These are phyloP conservation scores for Peronosclerospora sorghi DNA, from an alignment of 352 stramenopile species.

Conservation along the genomic window DNA sequence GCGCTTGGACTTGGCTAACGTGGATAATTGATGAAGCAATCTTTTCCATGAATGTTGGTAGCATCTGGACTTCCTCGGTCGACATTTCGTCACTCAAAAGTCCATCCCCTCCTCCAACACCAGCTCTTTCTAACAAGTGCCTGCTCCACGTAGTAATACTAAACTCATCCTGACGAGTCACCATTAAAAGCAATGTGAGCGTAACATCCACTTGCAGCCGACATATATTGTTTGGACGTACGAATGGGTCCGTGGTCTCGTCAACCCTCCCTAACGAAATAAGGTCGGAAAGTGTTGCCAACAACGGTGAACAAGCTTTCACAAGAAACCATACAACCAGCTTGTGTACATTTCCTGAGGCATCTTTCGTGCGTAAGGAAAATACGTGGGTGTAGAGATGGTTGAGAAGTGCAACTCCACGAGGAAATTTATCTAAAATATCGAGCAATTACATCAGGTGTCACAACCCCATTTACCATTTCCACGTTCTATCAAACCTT, in stretches of 20 bases:
- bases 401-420: constrained; percentile 39
- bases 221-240: constrained; percentile 17
- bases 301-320: constrained; percentile 36
- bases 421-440: constrained; percentile 28
- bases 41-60: constrained; percentile 24
- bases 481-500: constrained; percentile 10
- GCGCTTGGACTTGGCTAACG: constrained; percentile 26
- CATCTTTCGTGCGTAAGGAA: constrained; percentile 26
- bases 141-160: constrained; percentile 30
- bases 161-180: constrained; percentile 31
- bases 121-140: constrained; percentile 18
- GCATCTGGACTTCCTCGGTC: constrained; percentile 15
- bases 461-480: not conserved
- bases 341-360: constrained; percentile 12
- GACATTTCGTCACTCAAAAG: constrained; percentile 17
- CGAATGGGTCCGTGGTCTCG: constrained; percentile 37
- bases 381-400: constrained; percentile 30
- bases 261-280: constrained; percentile 30
- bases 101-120: constrained; percentile 17
- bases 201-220: not conserved
- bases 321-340: constrained; percentile 48
- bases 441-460: constrained; percentile 2
- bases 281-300: constrained; percentile 42
- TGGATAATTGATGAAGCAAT: constrained; percentile 17
- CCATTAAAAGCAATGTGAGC: constrained; percentile 1